Base-by-base conservation (phyloP, 1,139 yeast genomes). In the Hansenula sp. region DNA sequence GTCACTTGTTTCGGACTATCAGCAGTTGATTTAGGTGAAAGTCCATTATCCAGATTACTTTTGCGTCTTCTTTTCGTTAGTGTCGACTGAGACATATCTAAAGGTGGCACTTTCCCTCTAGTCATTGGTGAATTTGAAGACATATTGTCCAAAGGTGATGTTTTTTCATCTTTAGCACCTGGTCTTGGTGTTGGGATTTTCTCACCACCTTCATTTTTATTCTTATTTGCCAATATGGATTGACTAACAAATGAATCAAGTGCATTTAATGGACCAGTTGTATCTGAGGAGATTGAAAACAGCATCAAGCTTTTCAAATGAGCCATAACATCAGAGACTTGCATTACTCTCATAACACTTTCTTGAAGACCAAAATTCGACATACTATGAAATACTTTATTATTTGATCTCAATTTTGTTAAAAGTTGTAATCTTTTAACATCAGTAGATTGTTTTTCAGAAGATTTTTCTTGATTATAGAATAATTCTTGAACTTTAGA, bases 301-400 rank as follows among this genome's bases (percentile, higher is more conserved):
- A 71, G 68, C 80, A 84, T 80, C 42, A 84, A 62, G 25, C 83
- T 78, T 43, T 75, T 73, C 52, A 86, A 69, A 45, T 77, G 77
- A 1, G 87, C 71, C 85, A 87, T 81, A 2, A 82, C 82, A 60
- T 85, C 94, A 35, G 88, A 75, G 4, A 85, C 75, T 59, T 86
- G 92, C 64, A 86, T 61, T 27, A 81, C 69, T 40, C 90, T 65
- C 77, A 84, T 73, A 3, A 86, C 80, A 28, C 71, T 69, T 36
- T 75, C 79, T 38, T 76, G 77, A n/a, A 83, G 61, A 0, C 95
- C 95, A 46, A 75, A 76, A 41, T 75, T 67, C 19, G 77, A 65
- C 44, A 69, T 55, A 28, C 60, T 61, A 29, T 63, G 57, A 50
- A 68, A 70, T 6, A 68, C 73, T 33, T 61, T 56, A 47, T 65